phyloP scores from a whole-genome alignment of 2,329 filamentous ascomycete genomes.

The Apiospora pterosperma region DNA sequence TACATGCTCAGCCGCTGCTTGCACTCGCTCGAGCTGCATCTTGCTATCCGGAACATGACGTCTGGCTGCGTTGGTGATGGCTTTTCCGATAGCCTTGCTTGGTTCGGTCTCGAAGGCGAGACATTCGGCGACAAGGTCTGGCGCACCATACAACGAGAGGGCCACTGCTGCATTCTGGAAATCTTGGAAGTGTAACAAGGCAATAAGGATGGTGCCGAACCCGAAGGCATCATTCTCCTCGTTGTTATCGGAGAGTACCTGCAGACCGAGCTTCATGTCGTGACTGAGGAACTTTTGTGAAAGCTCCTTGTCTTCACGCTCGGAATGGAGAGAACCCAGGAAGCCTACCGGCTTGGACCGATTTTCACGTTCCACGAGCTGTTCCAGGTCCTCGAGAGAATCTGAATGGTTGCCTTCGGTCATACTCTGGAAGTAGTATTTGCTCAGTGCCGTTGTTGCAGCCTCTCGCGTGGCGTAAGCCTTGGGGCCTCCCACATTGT shows the following conservation, averaged over 20 bases:
- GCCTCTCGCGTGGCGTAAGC: not conserved
- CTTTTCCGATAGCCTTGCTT: not conserved
- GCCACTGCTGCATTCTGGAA: not conserved
- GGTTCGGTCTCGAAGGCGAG: not conserved
- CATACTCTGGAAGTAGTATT: slow-evolving; percentile 20
- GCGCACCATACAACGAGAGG: not conserved
- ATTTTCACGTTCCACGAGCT: not conserved
- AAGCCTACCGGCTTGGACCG: not conserved
- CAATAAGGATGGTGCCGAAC: not conserved
- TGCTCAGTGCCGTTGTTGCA: slow-evolving; percentile 14
- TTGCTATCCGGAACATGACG: not conserved
- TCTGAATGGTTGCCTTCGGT: slow-evolving; percentile 9
- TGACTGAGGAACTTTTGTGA: not conserved
- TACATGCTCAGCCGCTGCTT: not conserved
- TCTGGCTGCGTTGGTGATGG: not conserved
- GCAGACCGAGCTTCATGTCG: not conserved
- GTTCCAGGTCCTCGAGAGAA: slow-evolving; percentile 8
- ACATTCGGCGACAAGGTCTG: not conserved
- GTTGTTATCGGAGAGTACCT: not conserved
- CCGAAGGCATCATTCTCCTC: not conserved
- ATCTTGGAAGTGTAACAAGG: not conserved
- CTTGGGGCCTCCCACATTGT: not conserved
- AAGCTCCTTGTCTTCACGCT: not conserved
- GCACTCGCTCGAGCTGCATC: not conserved
- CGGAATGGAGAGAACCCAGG: not conserved